A percentile compares a stretch with the other conserved stretches of the same genome.
Evolutionary conservation across 1,284 basidiomycete species (phyloP).

Genomic region (Trametes hirsuta): DNA sequence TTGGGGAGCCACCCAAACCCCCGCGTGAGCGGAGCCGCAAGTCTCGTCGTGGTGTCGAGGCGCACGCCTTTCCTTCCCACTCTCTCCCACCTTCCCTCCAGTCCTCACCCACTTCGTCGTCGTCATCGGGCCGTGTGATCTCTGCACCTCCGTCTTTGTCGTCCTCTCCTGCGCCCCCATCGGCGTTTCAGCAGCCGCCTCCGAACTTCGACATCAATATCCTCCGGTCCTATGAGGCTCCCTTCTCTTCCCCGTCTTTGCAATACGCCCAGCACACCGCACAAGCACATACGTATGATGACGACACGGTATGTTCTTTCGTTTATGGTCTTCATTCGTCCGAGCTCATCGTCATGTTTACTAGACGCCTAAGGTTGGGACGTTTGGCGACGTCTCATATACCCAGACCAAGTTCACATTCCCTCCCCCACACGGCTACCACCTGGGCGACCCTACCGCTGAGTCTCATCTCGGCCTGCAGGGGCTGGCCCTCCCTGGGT

Average conservation of each 20-base stretch:
- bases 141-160: slow-evolving; percentile 12
- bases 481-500: not conserved
- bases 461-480: slow-evolving; percentile 15
- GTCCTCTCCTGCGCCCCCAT: slow-evolving; percentile 1
- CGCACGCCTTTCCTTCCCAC: not conserved
- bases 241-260: not conserved
- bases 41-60: slow-evolving; percentile 16
- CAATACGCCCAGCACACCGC: not conserved
- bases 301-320: slow-evolving; percentile 20
- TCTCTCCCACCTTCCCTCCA: slow-evolving; percentile 10
- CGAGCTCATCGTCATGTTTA: not conserved
- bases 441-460: not conserved
- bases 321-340: not conserved
- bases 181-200: not conserved
- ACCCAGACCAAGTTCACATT: slow-evolving; percentile 14
- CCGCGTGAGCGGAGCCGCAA: slow-evolving; percentile 26
- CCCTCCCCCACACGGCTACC: slow-evolving; percentile 3
- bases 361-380: slow-evolving; percentile 19
- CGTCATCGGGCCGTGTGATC: not conserved
- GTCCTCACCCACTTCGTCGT: slow-evolving; percentile 7
- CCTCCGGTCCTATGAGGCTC: not conserved
- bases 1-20: slow-evolving; percentile 22
- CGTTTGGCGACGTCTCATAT: slow-evolving; percentile 19
- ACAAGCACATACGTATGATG: not conserved
- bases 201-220: not conserved